Conservation (phyloP, 805 yeast species). For the Saccharomycopsis fodiens region DNA sequence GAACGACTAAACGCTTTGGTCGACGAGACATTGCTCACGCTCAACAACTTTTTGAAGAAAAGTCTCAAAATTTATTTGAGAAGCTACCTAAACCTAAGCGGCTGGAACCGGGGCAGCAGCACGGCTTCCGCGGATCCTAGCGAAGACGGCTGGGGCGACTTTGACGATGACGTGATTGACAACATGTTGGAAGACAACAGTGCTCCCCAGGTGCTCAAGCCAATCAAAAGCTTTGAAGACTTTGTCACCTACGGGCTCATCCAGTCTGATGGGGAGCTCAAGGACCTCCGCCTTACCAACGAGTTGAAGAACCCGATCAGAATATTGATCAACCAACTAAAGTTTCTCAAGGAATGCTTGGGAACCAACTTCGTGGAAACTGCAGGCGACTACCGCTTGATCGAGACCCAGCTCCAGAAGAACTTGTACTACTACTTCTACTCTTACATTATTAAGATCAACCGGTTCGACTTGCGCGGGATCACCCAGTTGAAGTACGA, state of each 20-base stretch:
- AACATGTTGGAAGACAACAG: not conserved
- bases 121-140: not conserved
- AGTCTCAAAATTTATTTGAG: constrained; percentile 17
- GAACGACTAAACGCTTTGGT: constrained; percentile 3
- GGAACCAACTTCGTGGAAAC: constrained; percentile 13
- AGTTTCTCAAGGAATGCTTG: constrained; percentile 12
- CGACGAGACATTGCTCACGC: constrained; percentile 3
- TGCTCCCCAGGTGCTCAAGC: not conserved
- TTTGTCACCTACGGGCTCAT: constrained; percentile 12
- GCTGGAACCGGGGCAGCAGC: constrained; percentile 4
- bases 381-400: constrained; percentile 5
- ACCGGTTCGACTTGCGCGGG: constrained; percentile 10
- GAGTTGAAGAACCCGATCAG: constrained; percentile 14
- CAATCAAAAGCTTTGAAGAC: constrained; percentile 9
- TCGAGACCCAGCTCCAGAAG: constrained; percentile 9
- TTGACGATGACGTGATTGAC: constrained; percentile 6
- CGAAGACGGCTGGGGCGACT: constrained; percentile 9
- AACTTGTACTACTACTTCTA: constrained; percentile 14
- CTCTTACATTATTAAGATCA: constrained; percentile 19
- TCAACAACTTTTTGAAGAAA: constrained; percentile 14
- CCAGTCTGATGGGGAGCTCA: not conserved
- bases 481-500: constrained; percentile 14
- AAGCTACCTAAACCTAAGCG: constrained; percentile 13
- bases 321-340: constrained; percentile 11
- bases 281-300: not conserved